Evolutionary conservation across 169 alveolate genomes (phyloP), one percentile per base, ranked within the genome.

Genomic region (Plasmodium billcollinsi): DNA sequence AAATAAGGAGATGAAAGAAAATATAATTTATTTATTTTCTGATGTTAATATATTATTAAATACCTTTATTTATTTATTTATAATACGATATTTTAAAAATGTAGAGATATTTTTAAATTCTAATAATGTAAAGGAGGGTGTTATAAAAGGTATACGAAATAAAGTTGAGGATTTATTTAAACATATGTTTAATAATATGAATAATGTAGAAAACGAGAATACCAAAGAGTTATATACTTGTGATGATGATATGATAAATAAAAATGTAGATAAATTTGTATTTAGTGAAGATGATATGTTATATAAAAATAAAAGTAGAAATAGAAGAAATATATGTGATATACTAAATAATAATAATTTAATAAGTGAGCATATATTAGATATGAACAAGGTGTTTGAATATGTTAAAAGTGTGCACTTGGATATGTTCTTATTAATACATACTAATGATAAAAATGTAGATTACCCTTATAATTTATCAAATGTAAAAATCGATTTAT

Each of bases 391-490:
- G 9, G 1, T 50, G 2, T 67, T 26, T 73, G 47, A 58, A 39
- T 26, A 80, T 69, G n/a, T 80, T 5, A 24, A 59, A 8, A n/a
- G 54, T 43, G n/a, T 80, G 20, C 50, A 47, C 49, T 63, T 80
- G 33, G 65, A 80, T 71, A 54, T 62, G 8, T 56, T 80, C 18
- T 47, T 80, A 14, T 9, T 80, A 9, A 21, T 67, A 21, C 52
- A 61, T 43, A 80, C 72, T 14, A 71, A 69, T 67, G 83, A 56
- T 52, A 63, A 56, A 67, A 54, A 63, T 33, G 62, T 80, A 15
- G 70, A 66, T 21, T 80, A 54, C 58, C 39, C 29, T 9, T 62
- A 80, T 61, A 80, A 80, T 47, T 54, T 80, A 62, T 56, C 54
- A 54, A 67, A 67, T 8, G 18, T 80, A 20, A 62, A 15, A 18